A percentile compares a stretch with the other conserved stretches of the same genome.
phyloP scores from a whole-genome alignment of 176 grass and related monocot species.

The Triticum timopheevii region DNA sequence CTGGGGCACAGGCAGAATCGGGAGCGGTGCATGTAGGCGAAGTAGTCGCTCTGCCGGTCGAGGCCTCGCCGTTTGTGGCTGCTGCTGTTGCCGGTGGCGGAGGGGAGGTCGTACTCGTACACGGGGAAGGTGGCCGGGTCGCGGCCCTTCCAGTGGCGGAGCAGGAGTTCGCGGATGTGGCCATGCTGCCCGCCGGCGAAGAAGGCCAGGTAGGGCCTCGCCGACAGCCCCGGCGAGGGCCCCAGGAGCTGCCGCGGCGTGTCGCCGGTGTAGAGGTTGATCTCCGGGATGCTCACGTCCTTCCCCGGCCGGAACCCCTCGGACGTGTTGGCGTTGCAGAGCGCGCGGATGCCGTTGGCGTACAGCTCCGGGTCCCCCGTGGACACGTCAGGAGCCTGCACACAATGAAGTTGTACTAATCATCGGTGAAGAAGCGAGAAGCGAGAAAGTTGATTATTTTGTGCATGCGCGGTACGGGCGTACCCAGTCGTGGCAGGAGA shows the following conservation, averaged over 20 bases:
- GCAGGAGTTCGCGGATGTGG: constrained; percentile 45
- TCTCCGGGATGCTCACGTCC: constrained; percentile 70
- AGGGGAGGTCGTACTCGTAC: constrained; percentile 48
- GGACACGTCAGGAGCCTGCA: constrained; percentile 53
- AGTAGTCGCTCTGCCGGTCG: constrained; percentile 47
- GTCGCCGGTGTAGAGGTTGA: constrained; percentile 57
- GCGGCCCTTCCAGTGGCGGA: constrained; percentile 58
- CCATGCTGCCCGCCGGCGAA: constrained; percentile 67
- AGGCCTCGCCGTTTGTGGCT: neutral
- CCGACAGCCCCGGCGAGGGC: neutral
- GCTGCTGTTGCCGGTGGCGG: neutral
- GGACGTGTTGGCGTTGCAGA: constrained; percentile 80
- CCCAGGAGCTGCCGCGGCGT: constrained; percentile 43
- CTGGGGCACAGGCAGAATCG: constrained; percentile 88
- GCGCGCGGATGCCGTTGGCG: constrained; percentile 55
- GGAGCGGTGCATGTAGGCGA: constrained; percentile 45
- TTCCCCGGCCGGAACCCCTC: constrained; percentile 66
- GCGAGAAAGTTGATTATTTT: no score
- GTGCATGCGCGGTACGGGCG: neutral
- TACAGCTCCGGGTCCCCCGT: constrained; percentile 44
- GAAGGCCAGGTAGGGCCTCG: constrained; percentile 58
- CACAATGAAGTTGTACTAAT: neutral
- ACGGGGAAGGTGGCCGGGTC: constrained; percentile 47
- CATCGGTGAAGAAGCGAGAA: neutral
- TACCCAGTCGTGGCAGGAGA: constrained; percentile 87